phyloP scores from a whole-genome alignment of 1,284 basidiomycete genomes.

The Porphyrellus sp. region DNA sequence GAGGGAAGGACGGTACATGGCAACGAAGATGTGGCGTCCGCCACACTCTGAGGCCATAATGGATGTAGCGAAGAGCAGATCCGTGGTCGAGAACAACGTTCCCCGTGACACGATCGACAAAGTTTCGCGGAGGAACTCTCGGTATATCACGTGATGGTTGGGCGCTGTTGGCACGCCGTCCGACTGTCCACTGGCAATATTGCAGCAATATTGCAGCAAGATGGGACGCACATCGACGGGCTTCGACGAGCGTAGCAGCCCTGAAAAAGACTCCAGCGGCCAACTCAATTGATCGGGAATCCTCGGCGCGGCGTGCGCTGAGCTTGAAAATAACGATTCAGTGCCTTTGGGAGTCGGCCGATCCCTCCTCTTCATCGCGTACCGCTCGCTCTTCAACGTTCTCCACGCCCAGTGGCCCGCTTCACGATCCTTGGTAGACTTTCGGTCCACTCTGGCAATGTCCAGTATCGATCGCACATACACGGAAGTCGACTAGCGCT shows the following conservation, averaged over 20 bases:
- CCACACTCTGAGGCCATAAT: slow-evolving; percentile 19
- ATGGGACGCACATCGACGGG: too few relatives aligned
- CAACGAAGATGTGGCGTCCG: slow-evolving; percentile 31
- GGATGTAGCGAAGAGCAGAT: slow-evolving; percentile 12
- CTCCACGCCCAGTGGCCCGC: background rate
- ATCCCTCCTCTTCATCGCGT: slow-evolving; percentile 3
- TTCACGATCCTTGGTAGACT: background rate
- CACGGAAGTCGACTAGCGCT: slow-evolving; percentile 4
- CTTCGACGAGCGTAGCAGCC: background rate
- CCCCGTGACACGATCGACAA: slow-evolving; percentile 8
- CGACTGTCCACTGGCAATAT: too few relatives aligned
- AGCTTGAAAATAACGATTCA: slow-evolving; percentile 24
- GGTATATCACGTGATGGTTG: slow-evolving; percentile 11
- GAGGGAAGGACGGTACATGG: slow-evolving; percentile 22
- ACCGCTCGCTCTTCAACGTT: background rate
- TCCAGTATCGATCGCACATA: background rate
- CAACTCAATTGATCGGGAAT: slow-evolving; percentile 20
- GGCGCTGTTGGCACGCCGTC: too few relatives aligned
- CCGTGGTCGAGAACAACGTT: slow-evolving; percentile 7
- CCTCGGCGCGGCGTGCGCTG: slow-evolving; percentile 22
- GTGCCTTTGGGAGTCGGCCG: slow-evolving; percentile 9
- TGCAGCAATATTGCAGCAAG: too few relatives aligned
- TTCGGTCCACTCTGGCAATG: background rate
- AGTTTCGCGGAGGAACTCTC: slow-evolving; percentile 8
- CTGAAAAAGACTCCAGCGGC: slow-evolving; percentile 3